These are phyloP conservation scores for Neofusicoccum cordaticola DNA, from an alignment of 2,329 filamentous ascomycete genomes.

Conservation along the genomic window DNA sequence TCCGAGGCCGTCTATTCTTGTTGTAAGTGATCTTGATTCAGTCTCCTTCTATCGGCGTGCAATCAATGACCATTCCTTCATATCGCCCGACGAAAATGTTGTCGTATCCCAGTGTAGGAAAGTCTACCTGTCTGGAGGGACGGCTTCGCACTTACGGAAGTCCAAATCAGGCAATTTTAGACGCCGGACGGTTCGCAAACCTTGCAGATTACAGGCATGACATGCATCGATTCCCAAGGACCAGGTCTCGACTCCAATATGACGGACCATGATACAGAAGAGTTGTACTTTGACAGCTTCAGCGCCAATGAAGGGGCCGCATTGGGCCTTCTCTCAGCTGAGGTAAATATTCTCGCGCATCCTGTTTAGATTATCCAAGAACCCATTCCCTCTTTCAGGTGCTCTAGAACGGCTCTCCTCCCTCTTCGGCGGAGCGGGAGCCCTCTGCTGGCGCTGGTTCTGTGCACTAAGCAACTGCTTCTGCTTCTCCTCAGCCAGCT, in stretches of 20 bases:
- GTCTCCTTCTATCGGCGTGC: neutral
- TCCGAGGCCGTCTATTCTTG: neutral
- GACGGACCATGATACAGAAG: no score
- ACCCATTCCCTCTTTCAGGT: conserved; percentile 28
- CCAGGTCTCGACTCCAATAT: no score
- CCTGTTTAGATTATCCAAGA: conserved; percentile 38
- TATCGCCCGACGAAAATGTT: neutral
- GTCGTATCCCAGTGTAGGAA: neutral
- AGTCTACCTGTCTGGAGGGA: neutral
- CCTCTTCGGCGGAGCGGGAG: conserved; percentile 21
- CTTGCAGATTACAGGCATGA: neutral
- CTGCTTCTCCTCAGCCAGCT: conserved; percentile 74
- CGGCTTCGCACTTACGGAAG: neutral
- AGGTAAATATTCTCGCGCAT: conserved; percentile 33
- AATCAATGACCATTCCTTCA: no score
- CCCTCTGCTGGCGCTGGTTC: conserved; percentile 23
- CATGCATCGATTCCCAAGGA: neutral
- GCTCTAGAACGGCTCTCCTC: conserved; percentile 13
- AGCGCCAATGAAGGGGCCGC: no score
- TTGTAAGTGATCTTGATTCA: neutral
- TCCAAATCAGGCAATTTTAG: neutral
- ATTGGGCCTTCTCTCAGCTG: conserved; percentile 21
- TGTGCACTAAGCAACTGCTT: conserved; percentile 41
- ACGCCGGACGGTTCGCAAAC: neutral
- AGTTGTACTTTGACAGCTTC: no score